phyloP scores from a whole-genome alignment of 2,329 filamentous ascomycete species.

The Didymella glomerata region DNA sequence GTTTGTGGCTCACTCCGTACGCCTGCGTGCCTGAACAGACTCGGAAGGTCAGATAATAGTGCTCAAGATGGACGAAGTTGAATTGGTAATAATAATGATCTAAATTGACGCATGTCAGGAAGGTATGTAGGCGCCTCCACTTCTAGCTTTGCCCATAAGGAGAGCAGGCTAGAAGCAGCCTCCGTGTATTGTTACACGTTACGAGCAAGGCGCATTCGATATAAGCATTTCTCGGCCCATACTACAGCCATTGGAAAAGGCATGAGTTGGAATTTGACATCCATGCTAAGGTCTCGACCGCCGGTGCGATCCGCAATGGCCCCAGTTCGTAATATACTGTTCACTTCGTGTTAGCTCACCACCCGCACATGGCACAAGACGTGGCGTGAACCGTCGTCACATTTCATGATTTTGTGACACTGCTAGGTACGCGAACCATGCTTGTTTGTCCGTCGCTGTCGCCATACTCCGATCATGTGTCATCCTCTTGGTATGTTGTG shows the following conservation, averaged over 20 bases:
- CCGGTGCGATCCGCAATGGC: background rate
- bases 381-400: conserved; percentile 50
- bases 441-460: conserved; percentile 43
- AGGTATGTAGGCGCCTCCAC: conserved; percentile 40
- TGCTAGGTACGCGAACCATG: conserved; percentile 44
- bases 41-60: background rate
- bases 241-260: conserved; percentile 78
- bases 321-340: background rate
- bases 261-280: conserved; percentile 99
- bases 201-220: conserved; percentile 45
- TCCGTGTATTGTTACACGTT: conserved; percentile 32
- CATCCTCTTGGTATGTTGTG: conserved; percentile 41
- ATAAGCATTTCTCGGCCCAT: conserved; percentile 99
- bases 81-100: background rate
- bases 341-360: conserved; percentile 6
- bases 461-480: conserved; percentile 47
- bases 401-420: conserved; percentile 50
- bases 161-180: conserved; percentile 37
- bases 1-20: background rate
- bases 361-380: conserved; percentile 19
- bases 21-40: too few species aligned
- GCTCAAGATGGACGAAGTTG: background rate
- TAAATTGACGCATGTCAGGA: background rate
- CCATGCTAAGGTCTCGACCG: conserved; percentile 71
- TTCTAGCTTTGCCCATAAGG: conserved; percentile 30